Evolutionary conservation across 2,329 filamentous ascomycete genomes (phyloP), one percentile per base, ranked within the genome.

Genomic region (Colletotrichum neosansevieriae): DNA sequence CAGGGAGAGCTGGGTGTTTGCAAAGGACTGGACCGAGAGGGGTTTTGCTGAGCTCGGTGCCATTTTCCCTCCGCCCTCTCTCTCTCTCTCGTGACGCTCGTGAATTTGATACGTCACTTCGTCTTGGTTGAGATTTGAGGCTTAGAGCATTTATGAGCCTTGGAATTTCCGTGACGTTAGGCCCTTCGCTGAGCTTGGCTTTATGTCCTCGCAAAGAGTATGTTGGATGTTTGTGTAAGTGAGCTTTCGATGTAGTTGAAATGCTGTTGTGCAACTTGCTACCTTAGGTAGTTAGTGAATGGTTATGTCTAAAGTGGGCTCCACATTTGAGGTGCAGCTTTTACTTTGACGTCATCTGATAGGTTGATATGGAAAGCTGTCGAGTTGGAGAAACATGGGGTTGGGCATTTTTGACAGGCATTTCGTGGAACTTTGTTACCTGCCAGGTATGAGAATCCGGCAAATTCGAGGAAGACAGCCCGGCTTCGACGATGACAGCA

Each of bases 11-110:
- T 97, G 93, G 1, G 88, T 87, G 53, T 82, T 79, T 10, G 92
- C 92, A 78, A 96, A 97, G 53, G 86, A 79, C 53, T 89, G 80
- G 67, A 94, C 86, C 75, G 91, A 87, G 70, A 89, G 75, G n/a
- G 84, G 80, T 75, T 80, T 72, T 49, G 17, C n/a, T 21, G 40
- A 45, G 70, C 74, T 75, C 57, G 75, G 69, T 47, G 80, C 64
- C 82, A 83, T 84, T 49, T 69, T 58, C 61, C 12, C 51, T 12
- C 19, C 2, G 21, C 21, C 21, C 9, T 17, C 21, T 38, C 29
- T 29, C 7, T 29, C 7, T 34, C 6, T 21, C 9, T 38, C 36
- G 36, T 38, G 11, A 29, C 15, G 36, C 13, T 11, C 11, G 36
- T 38, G 34, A 12, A 4, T 12, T 1, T 13, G 36, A 38, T 38